Conservation (phyloP, 345 rosid genomes). For the Brassica nigra region DNA sequence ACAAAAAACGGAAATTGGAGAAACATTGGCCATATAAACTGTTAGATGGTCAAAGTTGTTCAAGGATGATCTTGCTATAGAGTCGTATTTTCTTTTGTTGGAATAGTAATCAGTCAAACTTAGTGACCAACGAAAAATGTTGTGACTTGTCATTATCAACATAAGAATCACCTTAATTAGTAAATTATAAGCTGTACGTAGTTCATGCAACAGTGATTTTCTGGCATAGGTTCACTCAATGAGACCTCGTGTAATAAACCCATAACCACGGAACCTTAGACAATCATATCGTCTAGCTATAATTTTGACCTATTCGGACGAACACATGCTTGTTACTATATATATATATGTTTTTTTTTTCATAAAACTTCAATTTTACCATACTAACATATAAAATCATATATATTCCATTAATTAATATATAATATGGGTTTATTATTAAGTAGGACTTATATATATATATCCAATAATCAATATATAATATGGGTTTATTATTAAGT, state of each 20-base stretch:
- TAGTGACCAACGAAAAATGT: constrained; percentile 10
- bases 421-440: background rate
- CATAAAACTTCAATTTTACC: background rate
- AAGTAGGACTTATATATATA: background rate
- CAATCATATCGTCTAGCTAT: background rate
- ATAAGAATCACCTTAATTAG: constrained; percentile 5
- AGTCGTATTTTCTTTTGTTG: constrained; percentile 23
- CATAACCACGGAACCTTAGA: background rate
- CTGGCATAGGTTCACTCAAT: background rate
- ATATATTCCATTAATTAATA: background rate
- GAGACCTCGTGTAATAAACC: background rate
- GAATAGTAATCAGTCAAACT: constrained; percentile 31
- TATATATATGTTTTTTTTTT: no score
- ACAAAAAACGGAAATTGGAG: constrained; percentile 2
- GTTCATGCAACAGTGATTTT: constrained; percentile 10
- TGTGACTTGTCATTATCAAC: constrained; percentile 5
- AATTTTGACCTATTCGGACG: background rate
- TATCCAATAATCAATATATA: no score
- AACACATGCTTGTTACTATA: background rate
- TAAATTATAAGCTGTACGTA: background rate
- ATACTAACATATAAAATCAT: background rate
- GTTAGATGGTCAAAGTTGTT: constrained; percentile 29
- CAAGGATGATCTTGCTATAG: background rate
- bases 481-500: no score
- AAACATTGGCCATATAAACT: constrained; percentile 19